Base-by-base conservation (phyloP, 1,284 basidiomycete species). In the Kalmanozyma brasiliensis region DNA sequence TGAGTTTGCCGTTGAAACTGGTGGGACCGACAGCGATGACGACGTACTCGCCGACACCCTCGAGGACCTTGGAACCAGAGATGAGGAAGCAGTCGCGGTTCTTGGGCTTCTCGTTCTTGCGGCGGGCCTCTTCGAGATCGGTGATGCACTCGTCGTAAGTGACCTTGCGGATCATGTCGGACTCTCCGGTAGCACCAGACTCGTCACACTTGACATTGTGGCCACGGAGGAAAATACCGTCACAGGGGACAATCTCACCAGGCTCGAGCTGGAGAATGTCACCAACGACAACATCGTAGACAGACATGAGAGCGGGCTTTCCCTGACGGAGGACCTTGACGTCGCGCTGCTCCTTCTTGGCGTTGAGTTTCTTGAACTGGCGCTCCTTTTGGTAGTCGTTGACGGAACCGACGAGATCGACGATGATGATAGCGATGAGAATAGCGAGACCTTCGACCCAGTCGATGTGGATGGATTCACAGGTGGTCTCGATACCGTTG, bases 361-460 rank as follows among this genome's bases (percentile, higher is more conserved):
- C 92, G 80, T 97, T 97, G 49, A 98, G 87, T 34, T 86, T 86
- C 77, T 91, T 89, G 85, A 98, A 98, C 84, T 98, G 95, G 8
- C 89, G 89, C 82, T 98, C 95, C 84, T 98, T 98, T 83, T 98
- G 94, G 89, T 91, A 98, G 81, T 94, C 93, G 78, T 93, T 94
- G 34, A 94, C 65, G 22, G 91, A 92, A 34, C 92, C 93, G 47
- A 94, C 91, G 42, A 73, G 58, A 30, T 76, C 74, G 38, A 81
- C 77, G 44, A 86, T 84, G 71, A 84, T 83, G 59, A 95, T 89
- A 7, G 96, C 96, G 52, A 94, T 87, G 73, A 96, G 88, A 80
- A 98, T 98, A 8, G 95, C 93, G 13, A 98, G 93, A 77, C 96
- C 96, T 84, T 98, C 95, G 4, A 98, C 93, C 94, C 95, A 98